These are phyloP conservation scores for Lycium ferocissimum DNA, from an alignment of 257 asterid genomes.

Conservation along the genomic window DNA sequence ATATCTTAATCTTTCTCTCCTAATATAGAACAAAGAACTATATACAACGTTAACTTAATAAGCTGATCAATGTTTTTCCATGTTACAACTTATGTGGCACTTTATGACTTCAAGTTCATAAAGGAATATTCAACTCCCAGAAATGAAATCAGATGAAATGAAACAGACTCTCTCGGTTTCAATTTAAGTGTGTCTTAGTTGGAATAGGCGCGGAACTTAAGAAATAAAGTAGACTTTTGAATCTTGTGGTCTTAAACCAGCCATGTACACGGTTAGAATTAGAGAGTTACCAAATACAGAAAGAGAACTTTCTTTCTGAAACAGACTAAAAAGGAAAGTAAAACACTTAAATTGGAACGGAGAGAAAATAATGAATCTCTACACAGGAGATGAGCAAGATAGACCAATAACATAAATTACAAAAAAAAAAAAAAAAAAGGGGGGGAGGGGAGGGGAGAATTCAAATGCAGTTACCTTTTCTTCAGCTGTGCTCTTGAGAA, in stretches of 20 bases:
- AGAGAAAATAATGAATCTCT: not conserved
- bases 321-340: no score
- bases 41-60: not conserved
- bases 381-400: not conserved
- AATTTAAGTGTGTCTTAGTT: no score
- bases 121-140: not conserved
- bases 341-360: no score
- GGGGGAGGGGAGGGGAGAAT: no score
- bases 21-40: not conserved
- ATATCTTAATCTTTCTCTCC: not conserved
- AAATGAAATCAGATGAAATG: not conserved
- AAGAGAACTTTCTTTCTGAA: no score
- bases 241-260: no score
- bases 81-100: not conserved
- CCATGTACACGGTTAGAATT: no score
- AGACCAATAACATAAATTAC: not conserved
- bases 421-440: not conserved
- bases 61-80: not conserved
- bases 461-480: slow-evolving; percentile 53
- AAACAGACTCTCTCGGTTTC: not conserved
- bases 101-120: not conserved
- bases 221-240: no score
- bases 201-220: no score
- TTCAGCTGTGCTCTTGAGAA: slow-evolving; percentile 85
- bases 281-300: no score